Evolutionary conservation across 2,329 filamentous ascomycete species (phyloP), one percentile per base, ranked within the genome.

Genomic region (Venturia oleaginea): DNA sequence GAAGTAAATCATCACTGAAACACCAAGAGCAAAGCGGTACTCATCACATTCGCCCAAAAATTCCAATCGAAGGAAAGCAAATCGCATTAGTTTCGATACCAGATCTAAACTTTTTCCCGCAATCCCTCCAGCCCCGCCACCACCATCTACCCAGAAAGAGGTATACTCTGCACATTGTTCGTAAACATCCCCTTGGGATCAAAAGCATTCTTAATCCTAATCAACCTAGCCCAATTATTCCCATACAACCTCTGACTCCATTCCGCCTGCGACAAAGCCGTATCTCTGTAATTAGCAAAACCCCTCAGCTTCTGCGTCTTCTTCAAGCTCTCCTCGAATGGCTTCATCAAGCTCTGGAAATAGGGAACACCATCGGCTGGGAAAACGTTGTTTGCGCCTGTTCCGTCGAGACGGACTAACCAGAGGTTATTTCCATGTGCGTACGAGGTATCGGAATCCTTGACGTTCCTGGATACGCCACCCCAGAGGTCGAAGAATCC

Each of bases 401-500:
- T 65, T 32, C 68, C 69, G 22, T 70, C 68, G 30, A 68, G 67
- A n/a, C 69, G 69, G n/a, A 70, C 64, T 15, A 70, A 64, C 69
- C 69, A 70, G 10, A 69, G 68, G 61, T 61, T 68, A 64, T 63
- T 66, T 32, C 67, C 67, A 40, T 70, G 67, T 4, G 64, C 66
- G 42, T 66, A 66, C 30, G 63, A 61, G 27, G 68, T 65, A 17
- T 69, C 67, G 0, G 61, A 65, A 51, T 70, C 68, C 4, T 65
- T 61, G 19, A 68, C 46, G 19, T 69, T 48, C 51, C 64, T 67
- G 30, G 65, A 64, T 27, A 68, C 62, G 22, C 69, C 69, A 24
- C 68, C 69, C 69, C 68, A 69, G 0, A 70, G 64, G 37, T 70
- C 69, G 19, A 70, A 40, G 51, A 69, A 69, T 24, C 69, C 68